Evolutionary conservation across 108 stramenopile genomes (phyloP).

Genomic region (Nitzschia sp.): DNA sequence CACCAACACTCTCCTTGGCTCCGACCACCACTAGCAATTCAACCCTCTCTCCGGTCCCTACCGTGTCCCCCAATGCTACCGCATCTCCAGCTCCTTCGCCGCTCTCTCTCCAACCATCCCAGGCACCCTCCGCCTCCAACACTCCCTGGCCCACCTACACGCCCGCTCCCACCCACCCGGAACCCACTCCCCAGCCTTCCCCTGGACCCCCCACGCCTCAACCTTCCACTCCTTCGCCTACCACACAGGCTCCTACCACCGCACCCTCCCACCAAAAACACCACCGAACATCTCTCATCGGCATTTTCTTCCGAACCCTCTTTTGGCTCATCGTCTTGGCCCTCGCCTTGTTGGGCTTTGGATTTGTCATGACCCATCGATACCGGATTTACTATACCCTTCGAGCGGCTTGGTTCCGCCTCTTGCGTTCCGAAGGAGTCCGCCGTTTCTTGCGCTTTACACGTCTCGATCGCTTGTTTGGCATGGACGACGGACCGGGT

Average conservation of each 20-base stretch:
- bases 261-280: constrained; percentile 23
- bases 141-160: constrained; percentile 25
- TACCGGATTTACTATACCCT: constrained; percentile 58
- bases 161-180: background rate
- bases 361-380: constrained; percentile 54
- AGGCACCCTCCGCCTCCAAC: constrained; percentile 2
- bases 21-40: constrained; percentile 12
- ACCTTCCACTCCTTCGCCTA: constrained; percentile 20
- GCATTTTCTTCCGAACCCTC: constrained; percentile 43
- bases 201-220: background rate
- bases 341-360: constrained; percentile 48
- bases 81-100: constrained; percentile 18
- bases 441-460: constrained; percentile 26
- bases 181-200: constrained; percentile 21
- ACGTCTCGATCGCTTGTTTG: constrained; percentile 18
- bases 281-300: constrained; percentile 22
- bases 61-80: constrained; percentile 19
- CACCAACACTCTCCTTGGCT: constrained; percentile 5
- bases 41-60: constrained; percentile 13
- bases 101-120: constrained; percentile 13
- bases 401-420: constrained; percentile 41
- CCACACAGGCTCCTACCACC: constrained; percentile 23
- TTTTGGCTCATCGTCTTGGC: constrained; percentile 38
- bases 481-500: background rate
- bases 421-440: constrained; percentile 29